Evolutionary conservation across 768 basidiomycete genomes (phyloP), one percentile per base, ranked within the genome.

Genomic region (Lactarius tabidus): DNA sequence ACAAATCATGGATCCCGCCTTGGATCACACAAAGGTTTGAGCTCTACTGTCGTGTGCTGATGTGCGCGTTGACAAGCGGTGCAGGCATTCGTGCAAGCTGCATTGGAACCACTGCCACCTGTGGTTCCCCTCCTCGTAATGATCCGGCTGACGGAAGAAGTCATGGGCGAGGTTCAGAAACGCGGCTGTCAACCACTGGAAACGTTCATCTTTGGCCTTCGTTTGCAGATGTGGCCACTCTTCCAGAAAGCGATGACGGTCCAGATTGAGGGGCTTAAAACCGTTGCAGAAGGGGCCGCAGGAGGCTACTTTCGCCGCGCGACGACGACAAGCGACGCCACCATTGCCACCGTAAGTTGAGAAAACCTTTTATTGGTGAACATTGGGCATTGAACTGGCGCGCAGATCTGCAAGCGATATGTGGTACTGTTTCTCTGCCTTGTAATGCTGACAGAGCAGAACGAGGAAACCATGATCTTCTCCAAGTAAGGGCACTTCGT

Each of bases 381-480:
- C 48, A 26, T 51, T 15, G 14, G 14, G 48, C 39, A 26, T 17
- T 58, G n/a, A 60, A 54, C 15, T 14, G 14, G 35, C 48, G 26
- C 43, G 18, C 43, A 82, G 90, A 84, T 95, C 17, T 91, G 89
- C 73, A 82, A 80, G 57, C 85, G 87, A 63, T 99, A 98, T 74
- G 81, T 88, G 17, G 79, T 79, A 18, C 73, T 97, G 71, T 98
- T 98, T 80, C 88, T 86, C 65, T 86, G 89, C 2, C 86, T 95
- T 67, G 85, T 95, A 26, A 83, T 85, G 33, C 77, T 99, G 68
- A 92, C 91, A 3, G 84, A 83, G 43, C 88, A 91, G 66, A 88
- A 86, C 48, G 93, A 97, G 69, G 95, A 97, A 74, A 92, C 92
- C 10, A 97, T 98, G 95, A 90, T 98, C 55, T 97, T 97, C 72